phyloP scores from a whole-genome alignment of 441 rosid species.

The Biscutella laevigata region DNA sequence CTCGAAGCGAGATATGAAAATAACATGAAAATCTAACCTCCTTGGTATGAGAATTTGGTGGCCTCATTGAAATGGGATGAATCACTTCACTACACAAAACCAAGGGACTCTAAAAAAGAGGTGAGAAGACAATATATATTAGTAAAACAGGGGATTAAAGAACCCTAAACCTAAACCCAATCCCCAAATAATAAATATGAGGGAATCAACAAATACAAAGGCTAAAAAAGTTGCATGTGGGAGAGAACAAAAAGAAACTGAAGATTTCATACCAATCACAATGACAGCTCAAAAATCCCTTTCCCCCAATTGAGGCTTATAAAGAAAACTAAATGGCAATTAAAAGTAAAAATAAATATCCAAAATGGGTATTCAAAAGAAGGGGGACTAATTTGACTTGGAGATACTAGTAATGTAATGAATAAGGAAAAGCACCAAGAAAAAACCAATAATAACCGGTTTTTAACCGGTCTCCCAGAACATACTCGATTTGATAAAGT shows the following conservation, averaged over 20 bases:
- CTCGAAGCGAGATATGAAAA: background rate
- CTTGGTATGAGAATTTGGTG: constrained; percentile 29
- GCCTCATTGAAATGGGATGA: constrained; percentile 2
- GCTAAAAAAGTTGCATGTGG: background rate
- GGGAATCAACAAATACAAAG: background rate
- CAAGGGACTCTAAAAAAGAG: constrained; percentile 2
- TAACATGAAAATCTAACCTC: constrained; percentile 40
- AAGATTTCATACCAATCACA: constrained; percentile 18
- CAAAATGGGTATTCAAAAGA: too few species aligned
- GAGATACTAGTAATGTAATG: background rate
- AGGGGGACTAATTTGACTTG: too few species aligned
- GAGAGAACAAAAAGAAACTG: background rate
- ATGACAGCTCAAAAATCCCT: background rate
- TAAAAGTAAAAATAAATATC: background rate
- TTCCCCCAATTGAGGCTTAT: background rate
- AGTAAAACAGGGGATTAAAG: background rate
- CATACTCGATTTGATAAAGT: too few species aligned
- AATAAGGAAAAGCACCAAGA: background rate
- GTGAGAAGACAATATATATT: background rate
- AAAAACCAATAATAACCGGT: too few species aligned
- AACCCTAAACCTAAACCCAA: background rate
- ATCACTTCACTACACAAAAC: background rate
- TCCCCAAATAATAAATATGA: background rate
- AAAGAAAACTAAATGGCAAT: background rate
- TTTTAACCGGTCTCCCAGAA: too few species aligned